Evolutionary conservation across 495 filamentous ascomycete species (phyloP), one percentile per base, ranked within the genome.

Genomic region (Ascodesmis nigricans): DNA sequence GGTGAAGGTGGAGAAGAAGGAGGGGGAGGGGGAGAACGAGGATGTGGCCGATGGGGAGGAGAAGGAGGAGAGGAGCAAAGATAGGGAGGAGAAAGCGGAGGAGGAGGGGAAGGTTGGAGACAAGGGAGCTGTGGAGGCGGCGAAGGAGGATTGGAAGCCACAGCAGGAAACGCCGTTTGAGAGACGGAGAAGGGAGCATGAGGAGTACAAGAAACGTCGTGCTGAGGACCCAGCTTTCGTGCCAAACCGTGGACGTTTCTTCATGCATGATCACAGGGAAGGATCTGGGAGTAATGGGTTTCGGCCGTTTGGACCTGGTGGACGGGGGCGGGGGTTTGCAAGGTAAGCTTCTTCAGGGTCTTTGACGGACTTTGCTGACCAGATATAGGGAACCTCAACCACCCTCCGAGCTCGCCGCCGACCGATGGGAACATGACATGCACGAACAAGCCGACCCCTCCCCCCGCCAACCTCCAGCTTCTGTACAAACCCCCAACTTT

Each of bases 221-320:
- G 82, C 84, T 49, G 72, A 77, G 40, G 80, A 93, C 57, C 87
- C 87, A 27, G 72, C 84, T 20, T 91, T 91, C 54, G 82, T 95
- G 21, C 87, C 87, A 34, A 95, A 90, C 46, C 66, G 90, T 32
- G 87, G 87, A 16, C 75, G 72, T 34, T 97, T 97, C 62, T 97
- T 93, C 61, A 72, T 95, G 62, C 87, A 97, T 55, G 87, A 97
- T 52, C 81, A 91, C 44, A 67, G 83, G 39, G 70, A 78, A 33
- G 75, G 75, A 21, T 64, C 74, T 14, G 73, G 71, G 31, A 63
- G 71, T 17, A 87, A 83, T 50, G 74, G 73, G 24, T 78, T 78
- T 42, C 62, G 74, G 31, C 73, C 72, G 27, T 80, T 71, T 51
- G 66, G 68, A 8, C 59, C 70, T 49, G 63, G 68, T 10, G 56